These are phyloP conservation scores for Kazachstania sp. DNA, from an alignment of 1,139 yeast species.

Conservation along the genomic window DNA sequence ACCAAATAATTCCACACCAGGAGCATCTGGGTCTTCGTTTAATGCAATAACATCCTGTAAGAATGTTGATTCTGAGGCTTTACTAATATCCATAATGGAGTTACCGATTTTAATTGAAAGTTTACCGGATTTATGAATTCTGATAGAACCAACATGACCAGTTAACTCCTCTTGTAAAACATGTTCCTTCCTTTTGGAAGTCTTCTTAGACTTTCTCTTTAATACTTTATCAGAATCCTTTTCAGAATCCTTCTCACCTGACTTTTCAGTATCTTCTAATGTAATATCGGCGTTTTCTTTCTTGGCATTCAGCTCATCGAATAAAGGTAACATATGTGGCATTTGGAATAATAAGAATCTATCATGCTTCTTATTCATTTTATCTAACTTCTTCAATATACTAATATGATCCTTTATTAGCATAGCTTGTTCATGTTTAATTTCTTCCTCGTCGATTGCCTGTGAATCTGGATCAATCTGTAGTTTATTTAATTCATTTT, in stretches of 20 bases:
- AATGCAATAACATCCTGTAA: slow-evolving; percentile 68
- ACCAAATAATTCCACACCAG: slow-evolving; percentile 49
- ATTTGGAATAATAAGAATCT: slow-evolving; percentile 56
- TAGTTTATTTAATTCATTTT: slow-evolving; percentile 24
- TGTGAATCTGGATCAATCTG: slow-evolving; percentile 20
- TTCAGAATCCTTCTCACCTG: background rate
- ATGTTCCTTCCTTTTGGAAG: background rate
- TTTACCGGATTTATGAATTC: slow-evolving; percentile 76
- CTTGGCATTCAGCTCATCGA: slow-evolving; percentile 28
- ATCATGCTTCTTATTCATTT: slow-evolving; percentile 33
- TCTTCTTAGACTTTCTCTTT: slow-evolving; percentile 7
- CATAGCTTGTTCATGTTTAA: slow-evolving; percentile 29
- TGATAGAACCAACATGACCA: slow-evolving; percentile 64
- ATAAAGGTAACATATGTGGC: slow-evolving; percentile 59
- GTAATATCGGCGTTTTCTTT: slow-evolving; percentile 13
- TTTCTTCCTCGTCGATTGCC: slow-evolving; percentile 30
- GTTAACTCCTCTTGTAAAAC: slow-evolving; percentile 22
- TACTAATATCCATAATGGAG: slow-evolving; percentile 55
- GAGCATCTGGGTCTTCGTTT: slow-evolving; percentile 40
- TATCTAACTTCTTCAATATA: slow-evolving; percentile 27
- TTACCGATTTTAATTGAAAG: slow-evolving; percentile 67
- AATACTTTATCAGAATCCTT: slow-evolving; percentile 4
- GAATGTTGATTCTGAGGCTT: slow-evolving; percentile 67
- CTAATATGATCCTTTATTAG: slow-evolving; percentile 33
- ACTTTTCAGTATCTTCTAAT: slow-evolving; percentile 3